These are phyloP conservation scores for Diaporthe sp. DNA, from an alignment of 2,329 filamentous ascomycete genomes.

Conservation along the genomic window DNA sequence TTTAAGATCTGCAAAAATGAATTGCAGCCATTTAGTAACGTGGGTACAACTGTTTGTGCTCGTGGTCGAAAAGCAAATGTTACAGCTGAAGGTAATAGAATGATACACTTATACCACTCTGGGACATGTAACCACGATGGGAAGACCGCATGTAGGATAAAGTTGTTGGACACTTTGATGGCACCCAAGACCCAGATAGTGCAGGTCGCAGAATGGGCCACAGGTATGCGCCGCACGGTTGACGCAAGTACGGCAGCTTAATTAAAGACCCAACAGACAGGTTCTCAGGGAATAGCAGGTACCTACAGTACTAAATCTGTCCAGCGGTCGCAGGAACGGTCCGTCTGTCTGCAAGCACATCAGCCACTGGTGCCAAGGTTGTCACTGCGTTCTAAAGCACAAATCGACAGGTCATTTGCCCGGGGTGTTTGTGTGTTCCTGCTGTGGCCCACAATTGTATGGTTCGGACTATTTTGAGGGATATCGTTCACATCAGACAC, in stretches of 20 bases:
- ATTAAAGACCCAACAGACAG: background rate
- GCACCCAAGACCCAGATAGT: background rate
- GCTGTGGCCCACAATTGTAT: background rate
- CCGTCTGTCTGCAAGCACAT: conserved; percentile 9
- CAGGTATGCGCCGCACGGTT: conserved; percentile 26
- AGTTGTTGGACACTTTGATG: background rate
- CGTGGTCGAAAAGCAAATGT: background rate
- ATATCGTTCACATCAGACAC: background rate
- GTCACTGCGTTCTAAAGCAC: background rate
- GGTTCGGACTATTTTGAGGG: background rate
- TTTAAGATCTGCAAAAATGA: background rate
- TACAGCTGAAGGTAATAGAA: background rate
- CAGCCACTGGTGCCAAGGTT: background rate
- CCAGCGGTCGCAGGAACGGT: conserved; percentile 23
- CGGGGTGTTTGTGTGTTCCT: background rate
- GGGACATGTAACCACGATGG: background rate
- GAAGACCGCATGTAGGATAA: background rate
- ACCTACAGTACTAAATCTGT: conserved; percentile 3
- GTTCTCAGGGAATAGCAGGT: background rate
- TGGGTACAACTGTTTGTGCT: background rate
- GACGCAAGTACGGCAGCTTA: conserved; percentile 17
- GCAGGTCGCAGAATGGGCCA: conserved; percentile 32
- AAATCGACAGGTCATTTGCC: background rate
- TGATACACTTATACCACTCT: background rate
- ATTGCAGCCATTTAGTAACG: background rate